A percentile compares a stretch with the other conserved stretches of the same genome.
These are phyloP conservation scores for Rosa multiflora DNA, from an alignment of 306 rosid species.

Conservation along the genomic window DNA sequence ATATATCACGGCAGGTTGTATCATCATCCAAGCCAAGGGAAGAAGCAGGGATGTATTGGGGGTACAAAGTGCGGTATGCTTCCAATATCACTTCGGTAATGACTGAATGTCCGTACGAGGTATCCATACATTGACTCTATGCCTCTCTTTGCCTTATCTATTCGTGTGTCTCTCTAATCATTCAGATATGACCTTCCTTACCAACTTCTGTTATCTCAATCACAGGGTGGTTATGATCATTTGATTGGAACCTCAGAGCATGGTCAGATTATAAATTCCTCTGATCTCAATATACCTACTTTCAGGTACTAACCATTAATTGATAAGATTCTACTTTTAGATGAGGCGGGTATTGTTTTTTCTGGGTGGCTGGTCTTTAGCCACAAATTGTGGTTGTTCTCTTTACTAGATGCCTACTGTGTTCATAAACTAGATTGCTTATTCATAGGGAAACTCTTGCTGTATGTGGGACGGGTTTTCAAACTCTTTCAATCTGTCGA, in stretches of 20 bases:
- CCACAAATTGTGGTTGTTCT: background rate
- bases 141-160: background rate
- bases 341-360: background rate
- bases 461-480: background rate
- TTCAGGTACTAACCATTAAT: constrained; percentile 51
- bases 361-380: background rate
- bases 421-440: background rate
- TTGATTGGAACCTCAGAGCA: constrained; percentile 96
- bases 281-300: constrained; percentile 69
- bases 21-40: constrained; percentile 78
- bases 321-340: background rate
- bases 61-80: constrained; percentile 92
- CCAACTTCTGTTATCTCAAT: constrained; percentile 21
- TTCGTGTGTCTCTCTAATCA: constrained; percentile 13
- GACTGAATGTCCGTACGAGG: constrained; percentile 66
- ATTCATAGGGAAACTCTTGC: background rate
- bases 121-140: constrained; percentile 28
- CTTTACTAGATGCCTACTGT: background rate
- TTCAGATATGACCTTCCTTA: constrained; percentile 11
- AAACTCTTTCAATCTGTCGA: constrained; percentile 1
- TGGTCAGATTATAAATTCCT: constrained; percentile 64
- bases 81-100: constrained; percentile 66
- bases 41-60: constrained; percentile 85
- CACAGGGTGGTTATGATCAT: constrained; percentile 92
- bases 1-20: constrained; percentile 57